phyloP scores from a whole-genome alignment of 2,329 filamentous ascomycete genomes.

The Stachybotrys chlorohalonatus region DNA sequence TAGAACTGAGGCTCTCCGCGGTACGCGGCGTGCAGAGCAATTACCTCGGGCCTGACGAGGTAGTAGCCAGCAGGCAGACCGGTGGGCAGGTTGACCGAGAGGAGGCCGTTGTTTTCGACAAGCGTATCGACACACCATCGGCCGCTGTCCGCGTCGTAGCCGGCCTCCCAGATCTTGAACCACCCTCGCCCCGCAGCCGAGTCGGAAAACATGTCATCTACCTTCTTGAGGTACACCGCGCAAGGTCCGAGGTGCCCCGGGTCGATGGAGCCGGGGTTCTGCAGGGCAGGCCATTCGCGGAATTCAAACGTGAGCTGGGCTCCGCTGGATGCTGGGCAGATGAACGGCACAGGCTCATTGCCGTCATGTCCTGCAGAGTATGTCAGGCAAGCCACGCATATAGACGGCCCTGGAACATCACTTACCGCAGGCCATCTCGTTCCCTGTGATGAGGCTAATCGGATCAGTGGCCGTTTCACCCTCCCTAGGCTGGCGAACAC shows the following conservation, averaged over 20 bases:
- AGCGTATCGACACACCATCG: conserved; percentile 66
- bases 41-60: conserved; percentile 60
- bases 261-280: conserved; percentile 47
- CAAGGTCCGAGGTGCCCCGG: conserved; percentile 58
- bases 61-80: conserved; percentile 58
- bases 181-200: conserved; percentile 56
- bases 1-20: conserved; percentile 62
- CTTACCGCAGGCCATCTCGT: conserved; percentile 64
- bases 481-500: conserved; percentile 56
- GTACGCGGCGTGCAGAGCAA: conserved; percentile 57
- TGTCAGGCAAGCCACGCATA: not conserved
- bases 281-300: conserved; percentile 49
- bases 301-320: conserved; percentile 58
- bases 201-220: conserved; percentile 43
- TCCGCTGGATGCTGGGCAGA: conserved; percentile 40
- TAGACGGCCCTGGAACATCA: conserved; percentile 2
- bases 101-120: conserved; percentile 52
- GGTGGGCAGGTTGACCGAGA: conserved; percentile 53
- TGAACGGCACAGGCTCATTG: conserved; percentile 33
- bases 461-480: conserved; percentile 44
- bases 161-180: conserved; percentile 71
- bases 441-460: conserved; percentile 44
- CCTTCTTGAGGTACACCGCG: conserved; percentile 65
- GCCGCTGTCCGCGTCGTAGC: conserved; percentile 44
- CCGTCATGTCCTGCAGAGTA: conserved; percentile 32